Conservation (phyloP, 441 rosid species). For the Arabidopsis hybrid region DNA sequence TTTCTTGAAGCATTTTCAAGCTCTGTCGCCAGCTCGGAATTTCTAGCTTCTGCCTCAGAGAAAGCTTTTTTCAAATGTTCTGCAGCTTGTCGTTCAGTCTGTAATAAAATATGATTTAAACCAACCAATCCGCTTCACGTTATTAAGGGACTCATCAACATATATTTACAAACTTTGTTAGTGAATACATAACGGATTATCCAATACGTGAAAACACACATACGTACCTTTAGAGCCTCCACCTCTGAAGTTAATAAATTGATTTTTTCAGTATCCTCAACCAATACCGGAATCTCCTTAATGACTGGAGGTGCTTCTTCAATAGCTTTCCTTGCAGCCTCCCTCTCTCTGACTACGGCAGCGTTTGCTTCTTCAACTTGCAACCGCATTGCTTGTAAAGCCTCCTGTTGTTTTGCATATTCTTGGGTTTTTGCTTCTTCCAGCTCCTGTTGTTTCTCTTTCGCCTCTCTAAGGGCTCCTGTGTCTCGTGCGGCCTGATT, state of each 20-base stretch:
- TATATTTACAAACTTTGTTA: neutral
- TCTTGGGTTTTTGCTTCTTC: constrained; percentile 85
- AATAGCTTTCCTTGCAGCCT: constrained; percentile 79
- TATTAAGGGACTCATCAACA: constrained; percentile 4
- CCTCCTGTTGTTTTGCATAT: constrained; percentile 70
- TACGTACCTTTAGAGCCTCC: constrained; percentile 67
- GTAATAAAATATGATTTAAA: constrained; percentile 28
- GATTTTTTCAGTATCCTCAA: constrained; percentile 82
- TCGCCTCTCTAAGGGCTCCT: constrained; percentile 84
- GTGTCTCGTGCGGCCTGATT: constrained; percentile 80
- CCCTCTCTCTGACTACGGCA: constrained; percentile 69
- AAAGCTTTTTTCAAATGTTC: constrained; percentile 73
- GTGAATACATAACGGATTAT: constrained; percentile 2
- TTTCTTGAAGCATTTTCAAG: constrained; percentile 78
- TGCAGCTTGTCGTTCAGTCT: constrained; percentile 79
- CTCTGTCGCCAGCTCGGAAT: constrained; percentile 74
- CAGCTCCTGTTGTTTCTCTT: constrained; percentile 79
- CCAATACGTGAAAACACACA: neutral
- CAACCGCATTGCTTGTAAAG: constrained; percentile 64
- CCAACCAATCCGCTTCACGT: constrained; percentile 4
- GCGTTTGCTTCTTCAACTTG: constrained; percentile 74
- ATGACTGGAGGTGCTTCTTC: constrained; percentile 84
- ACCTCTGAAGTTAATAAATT: constrained; percentile 62
- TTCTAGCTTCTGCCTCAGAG: constrained; percentile 70
- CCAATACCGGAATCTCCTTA: constrained; percentile 76